Percentiles rank a stretch among this genome's conserved stretches.
Evolutionary conservation across 495 filamentous ascomycete genomes (phyloP).

Genomic region (Xylaria venustula): DNA sequence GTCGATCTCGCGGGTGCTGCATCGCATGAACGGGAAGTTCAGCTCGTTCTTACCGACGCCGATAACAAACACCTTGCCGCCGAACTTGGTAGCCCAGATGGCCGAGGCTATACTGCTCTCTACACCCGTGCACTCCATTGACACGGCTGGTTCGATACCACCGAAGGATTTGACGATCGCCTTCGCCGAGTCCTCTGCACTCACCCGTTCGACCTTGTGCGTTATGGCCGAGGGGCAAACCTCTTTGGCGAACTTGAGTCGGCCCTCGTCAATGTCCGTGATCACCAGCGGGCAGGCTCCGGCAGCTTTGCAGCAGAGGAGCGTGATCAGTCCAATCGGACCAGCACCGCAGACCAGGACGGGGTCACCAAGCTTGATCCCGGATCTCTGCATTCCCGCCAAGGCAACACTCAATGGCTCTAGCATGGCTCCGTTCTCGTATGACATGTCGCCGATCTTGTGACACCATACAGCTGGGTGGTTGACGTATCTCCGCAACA

Average conservation of each 20-base stretch:
- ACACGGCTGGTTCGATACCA: slow-evolving; percentile 71
- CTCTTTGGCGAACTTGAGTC: slow-evolving; percentile 77
- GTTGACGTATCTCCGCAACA: slow-evolving; percentile 88
- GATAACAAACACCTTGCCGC: slow-evolving; percentile 90
- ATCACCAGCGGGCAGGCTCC: slow-evolving; percentile 85
- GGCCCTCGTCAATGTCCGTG: slow-evolving; percentile 86
- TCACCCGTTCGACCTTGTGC: slow-evolving; percentile 69
- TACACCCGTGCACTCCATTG: slow-evolving; percentile 90
- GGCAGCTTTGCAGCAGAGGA: slow-evolving; percentile 77
- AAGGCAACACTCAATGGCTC: slow-evolving; percentile 86
- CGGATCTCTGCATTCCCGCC: slow-evolving; percentile 76
- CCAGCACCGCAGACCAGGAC: slow-evolving; percentile 86
- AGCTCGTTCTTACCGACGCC: slow-evolving; percentile 94
- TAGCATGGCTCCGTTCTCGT: slow-evolving; percentile 80
- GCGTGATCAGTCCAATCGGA: slow-evolving; percentile 83
- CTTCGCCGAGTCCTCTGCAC: slow-evolving; percentile 68
- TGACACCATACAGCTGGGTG: slow-evolving; percentile 91
- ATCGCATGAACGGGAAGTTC: slow-evolving; percentile 88
- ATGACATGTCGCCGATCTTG: slow-evolving; percentile 87
- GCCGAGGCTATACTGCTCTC: slow-evolving; percentile 81
- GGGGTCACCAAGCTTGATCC: slow-evolving; percentile 76
- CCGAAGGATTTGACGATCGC: slow-evolving; percentile 65
- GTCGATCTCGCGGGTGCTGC: slow-evolving; percentile 87
- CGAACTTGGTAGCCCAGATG: slow-evolving; percentile 86
- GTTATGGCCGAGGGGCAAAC: slow-evolving; percentile 71